Percentiles rank a stretch among this genome's conserved stretches.
These are phyloP conservation scores for Dactylella cylindrospora DNA, from an alignment of 2,329 filamentous ascomycete species.

Conservation along the genomic window DNA sequence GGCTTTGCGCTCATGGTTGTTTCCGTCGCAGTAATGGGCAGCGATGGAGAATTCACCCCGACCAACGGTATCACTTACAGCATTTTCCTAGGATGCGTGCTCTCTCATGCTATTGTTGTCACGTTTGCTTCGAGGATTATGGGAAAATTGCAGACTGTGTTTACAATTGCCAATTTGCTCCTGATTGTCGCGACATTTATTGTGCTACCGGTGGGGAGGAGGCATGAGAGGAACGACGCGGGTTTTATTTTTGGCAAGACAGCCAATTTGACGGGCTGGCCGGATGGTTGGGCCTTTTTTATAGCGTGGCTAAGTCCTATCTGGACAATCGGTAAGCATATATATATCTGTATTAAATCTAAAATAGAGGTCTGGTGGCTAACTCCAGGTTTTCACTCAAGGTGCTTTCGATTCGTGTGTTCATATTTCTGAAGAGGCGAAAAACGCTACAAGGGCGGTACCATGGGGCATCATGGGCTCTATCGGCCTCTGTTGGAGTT, in stretches of 20 bases:
- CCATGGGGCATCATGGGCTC: slow-evolving; percentile 63
- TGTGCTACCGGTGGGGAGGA: slow-evolving; percentile 59
- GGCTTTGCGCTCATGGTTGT: slow-evolving; percentile 62
- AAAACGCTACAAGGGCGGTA: slow-evolving; percentile 63
- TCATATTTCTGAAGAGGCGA: slow-evolving; percentile 64
- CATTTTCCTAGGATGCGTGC: slow-evolving; percentile 60
- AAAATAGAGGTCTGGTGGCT: too few species aligned
- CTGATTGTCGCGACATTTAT: slow-evolving; percentile 62
- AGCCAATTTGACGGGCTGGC: slow-evolving; percentile 63
- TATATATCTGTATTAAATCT: too few species aligned
- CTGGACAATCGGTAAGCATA: slow-evolving; percentile 64
- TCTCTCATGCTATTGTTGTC: slow-evolving; percentile 60
- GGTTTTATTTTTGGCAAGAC: slow-evolving; percentile 61
- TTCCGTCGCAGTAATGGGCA: slow-evolving; percentile 58
- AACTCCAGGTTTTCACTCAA: too few species aligned
- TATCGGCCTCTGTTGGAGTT: slow-evolving; percentile 59
- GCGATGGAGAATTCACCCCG: slow-evolving; percentile 61
- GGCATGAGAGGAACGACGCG: slow-evolving; percentile 52
- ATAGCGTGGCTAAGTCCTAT: slow-evolving; percentile 64
- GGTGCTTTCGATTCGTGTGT: slow-evolving; percentile 62
- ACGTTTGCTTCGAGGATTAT: slow-evolving; percentile 60
- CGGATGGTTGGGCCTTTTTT: slow-evolving; percentile 62
- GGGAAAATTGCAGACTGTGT: slow-evolving; percentile 62
- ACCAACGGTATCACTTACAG: slow-evolving; percentile 61
- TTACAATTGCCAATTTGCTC: slow-evolving; percentile 60